Evolutionary conservation across 768 basidiomycete genomes (phyloP).

Genomic region (Nevesoporus exiguus): DNA sequence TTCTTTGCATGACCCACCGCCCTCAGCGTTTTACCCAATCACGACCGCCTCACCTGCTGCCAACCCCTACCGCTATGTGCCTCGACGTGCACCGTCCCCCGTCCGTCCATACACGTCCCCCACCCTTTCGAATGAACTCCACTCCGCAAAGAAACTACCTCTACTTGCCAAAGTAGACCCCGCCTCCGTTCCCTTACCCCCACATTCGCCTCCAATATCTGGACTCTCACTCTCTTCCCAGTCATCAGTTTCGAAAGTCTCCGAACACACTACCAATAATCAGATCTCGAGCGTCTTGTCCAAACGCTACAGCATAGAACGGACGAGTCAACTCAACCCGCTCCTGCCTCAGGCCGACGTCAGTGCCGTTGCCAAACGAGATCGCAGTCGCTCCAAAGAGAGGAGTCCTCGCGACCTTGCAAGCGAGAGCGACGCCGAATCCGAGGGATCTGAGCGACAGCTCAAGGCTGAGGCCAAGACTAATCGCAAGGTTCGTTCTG

Average conservation of each 20-base stretch:
- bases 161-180: constrained; percentile 47
- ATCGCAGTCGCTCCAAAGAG: constrained; percentile 24
- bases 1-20: constrained; percentile 24
- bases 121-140: constrained; percentile 23
- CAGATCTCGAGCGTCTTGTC: constrained; percentile 42
- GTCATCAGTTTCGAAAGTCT: constrained; percentile 61
- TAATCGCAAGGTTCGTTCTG: constrained; percentile 68
- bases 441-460: constrained; percentile 44
- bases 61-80: constrained; percentile 53
- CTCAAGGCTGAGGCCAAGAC: constrained; percentile 74
- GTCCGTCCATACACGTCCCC: constrained; percentile 32
- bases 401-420: constrained; percentile 7
- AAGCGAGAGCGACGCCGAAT: constrained; percentile 34
- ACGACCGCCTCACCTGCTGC: constrained; percentile 53
- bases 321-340: constrained; percentile 10
- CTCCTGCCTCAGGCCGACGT: constrained; percentile 15
- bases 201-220: constrained; percentile 69
- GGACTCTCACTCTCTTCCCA: constrained; percentile 73
- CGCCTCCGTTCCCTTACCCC: constrained; percentile 54
- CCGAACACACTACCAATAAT: constrained; percentile 40
- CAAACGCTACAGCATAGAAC: constrained; percentile 33
- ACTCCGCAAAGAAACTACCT: constrained; percentile 13
- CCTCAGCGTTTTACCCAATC: constrained; percentile 49
- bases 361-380: constrained; percentile 12
- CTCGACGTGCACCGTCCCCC: constrained; percentile 35